phyloP scores from a whole-genome alignment of 805 yeast species.

The Barnettozyma californica region DNA sequence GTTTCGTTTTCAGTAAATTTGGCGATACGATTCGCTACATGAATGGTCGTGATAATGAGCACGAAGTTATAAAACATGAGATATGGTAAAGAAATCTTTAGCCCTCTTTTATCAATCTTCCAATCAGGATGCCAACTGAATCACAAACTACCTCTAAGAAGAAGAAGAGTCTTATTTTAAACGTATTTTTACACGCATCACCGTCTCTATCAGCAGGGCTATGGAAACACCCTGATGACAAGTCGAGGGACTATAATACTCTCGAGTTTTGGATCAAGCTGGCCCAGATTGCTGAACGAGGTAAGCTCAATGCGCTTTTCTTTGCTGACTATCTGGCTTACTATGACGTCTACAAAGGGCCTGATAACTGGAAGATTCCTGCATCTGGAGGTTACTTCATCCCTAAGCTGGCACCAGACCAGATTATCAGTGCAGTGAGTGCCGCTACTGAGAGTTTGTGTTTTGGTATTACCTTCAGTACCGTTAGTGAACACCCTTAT shows the following conservation, averaged over 20 bases:
- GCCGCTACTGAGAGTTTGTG: conserved; percentile 34
- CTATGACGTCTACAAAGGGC: conserved; percentile 38
- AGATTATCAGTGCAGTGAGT: conserved; percentile 33
- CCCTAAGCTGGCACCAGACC: conserved; percentile 32
- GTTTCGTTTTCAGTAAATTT: background rate
- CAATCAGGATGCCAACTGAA: no score
- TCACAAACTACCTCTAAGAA: no score
- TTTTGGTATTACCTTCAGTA: conserved; percentile 39
- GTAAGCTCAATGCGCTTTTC: no score
- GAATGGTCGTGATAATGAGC: background rate
- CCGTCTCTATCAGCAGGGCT: no score
- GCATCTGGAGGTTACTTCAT: conserved; percentile 26
- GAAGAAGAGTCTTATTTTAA: no score
- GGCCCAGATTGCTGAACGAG: no score
- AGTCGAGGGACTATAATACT: no score
- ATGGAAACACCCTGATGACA: no score
- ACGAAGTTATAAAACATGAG: background rate
- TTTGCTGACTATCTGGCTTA: conserved; percentile 37
- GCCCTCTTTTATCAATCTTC: no score
- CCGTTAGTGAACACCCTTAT: conserved; percentile 39
- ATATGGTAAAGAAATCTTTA: background rate
- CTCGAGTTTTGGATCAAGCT: no score
- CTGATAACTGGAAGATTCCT: conserved; percentile 27
- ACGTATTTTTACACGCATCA: no score
- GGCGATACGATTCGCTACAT: background rate